phyloP scores from a whole-genome alignment of 805 yeast species.

The Candida stauntonica region DNA sequence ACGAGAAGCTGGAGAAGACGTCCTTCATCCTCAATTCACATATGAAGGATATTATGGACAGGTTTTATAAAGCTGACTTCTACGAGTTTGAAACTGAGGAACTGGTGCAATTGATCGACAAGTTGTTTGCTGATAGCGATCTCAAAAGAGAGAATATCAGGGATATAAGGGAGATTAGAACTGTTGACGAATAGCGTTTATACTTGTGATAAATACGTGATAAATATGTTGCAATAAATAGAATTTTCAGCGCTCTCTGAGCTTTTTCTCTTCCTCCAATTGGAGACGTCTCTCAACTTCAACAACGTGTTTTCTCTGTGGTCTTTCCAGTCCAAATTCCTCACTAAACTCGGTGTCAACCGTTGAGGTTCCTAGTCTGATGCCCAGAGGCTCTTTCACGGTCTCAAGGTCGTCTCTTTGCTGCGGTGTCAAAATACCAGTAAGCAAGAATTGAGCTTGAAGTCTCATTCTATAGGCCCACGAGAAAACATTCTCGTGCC shows the following conservation, averaged over 20 bases:
- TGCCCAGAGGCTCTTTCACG: slow-evolving; percentile 32
- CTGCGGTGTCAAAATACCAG: slow-evolving; percentile 51
- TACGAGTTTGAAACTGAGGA: slow-evolving; percentile 35
- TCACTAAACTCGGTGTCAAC: slow-evolving; percentile 30
- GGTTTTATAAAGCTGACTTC: slow-evolving; percentile 38
- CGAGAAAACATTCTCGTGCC: slow-evolving; percentile 69
- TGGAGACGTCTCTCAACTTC: slow-evolving; percentile 72
- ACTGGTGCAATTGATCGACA: slow-evolving; percentile 32
- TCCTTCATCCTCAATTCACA: slow-evolving; percentile 30
- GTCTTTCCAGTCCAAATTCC: slow-evolving; percentile 54
- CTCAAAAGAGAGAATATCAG: slow-evolving; percentile 31
- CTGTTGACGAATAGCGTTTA: background rate
- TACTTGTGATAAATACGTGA: too few relatives aligned
- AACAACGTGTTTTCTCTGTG: slow-evolving; percentile 64
- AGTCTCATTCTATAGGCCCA: slow-evolving; percentile 62
- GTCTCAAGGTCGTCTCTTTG: slow-evolving; percentile 56
- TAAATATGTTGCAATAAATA: background rate
- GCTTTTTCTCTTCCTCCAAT: slow-evolving; percentile 53
- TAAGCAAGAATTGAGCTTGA: slow-evolving; percentile 45
- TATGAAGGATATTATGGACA: slow-evolving; percentile 36
- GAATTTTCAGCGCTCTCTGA: background rate
- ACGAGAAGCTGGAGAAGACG: slow-evolving; percentile 21
- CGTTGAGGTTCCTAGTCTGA: slow-evolving; percentile 30
- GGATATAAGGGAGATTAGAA: slow-evolving; percentile 44
- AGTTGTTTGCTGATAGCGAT: slow-evolving; percentile 38